These are phyloP conservation scores for Thraustotheca clavata DNA, from an alignment of 352 stramenopile species.

Conservation along the genomic window DNA sequence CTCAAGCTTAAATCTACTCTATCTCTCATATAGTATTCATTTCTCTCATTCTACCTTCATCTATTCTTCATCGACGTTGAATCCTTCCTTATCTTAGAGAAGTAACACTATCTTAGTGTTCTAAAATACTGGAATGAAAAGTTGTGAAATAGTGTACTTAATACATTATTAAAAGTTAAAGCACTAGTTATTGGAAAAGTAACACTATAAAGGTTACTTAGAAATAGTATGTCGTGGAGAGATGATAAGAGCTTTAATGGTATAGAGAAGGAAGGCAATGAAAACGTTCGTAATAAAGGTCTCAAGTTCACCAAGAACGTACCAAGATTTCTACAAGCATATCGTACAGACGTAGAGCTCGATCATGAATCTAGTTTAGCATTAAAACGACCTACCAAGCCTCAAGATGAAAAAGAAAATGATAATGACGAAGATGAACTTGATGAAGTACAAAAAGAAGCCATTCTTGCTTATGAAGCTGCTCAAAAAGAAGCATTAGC, in stretches of 20 bases:
- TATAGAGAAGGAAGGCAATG: slow-evolving; percentile 23
- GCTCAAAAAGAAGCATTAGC: slow-evolving; percentile 37
- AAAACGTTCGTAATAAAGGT: slow-evolving; percentile 26
- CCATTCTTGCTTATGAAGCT: slow-evolving; percentile 59
- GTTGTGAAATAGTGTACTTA: too few species aligned
- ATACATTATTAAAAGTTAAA: too few species aligned
- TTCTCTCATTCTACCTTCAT: too few species aligned
- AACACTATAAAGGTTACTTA: too few species aligned
- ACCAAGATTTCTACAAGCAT: slow-evolving; percentile 77
- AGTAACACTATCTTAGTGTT: too few species aligned
- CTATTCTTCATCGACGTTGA: too few species aligned
- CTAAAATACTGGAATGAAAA: too few species aligned
- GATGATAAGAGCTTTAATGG: slow-evolving; percentile 63
- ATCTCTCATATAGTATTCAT: too few species aligned
- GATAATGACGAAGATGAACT: slow-evolving; percentile 56
- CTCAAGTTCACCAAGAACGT: slow-evolving; percentile 77
- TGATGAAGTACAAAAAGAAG: slow-evolving; percentile 73
- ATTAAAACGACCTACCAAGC: slow-evolving; percentile 28
- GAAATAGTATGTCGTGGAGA: slow-evolving; percentile 54
- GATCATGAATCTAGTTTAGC: slow-evolving; percentile 54
- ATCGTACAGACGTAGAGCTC: slow-evolving; percentile 46
- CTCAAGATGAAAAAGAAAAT: slow-evolving; percentile 33
- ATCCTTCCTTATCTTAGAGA: too few species aligned
- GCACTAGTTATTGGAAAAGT: too few species aligned
- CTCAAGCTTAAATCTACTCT: not conserved